Base-by-base conservation (phyloP, 352 stramenopile species). In the Aphanomyces euteiches region DNA sequence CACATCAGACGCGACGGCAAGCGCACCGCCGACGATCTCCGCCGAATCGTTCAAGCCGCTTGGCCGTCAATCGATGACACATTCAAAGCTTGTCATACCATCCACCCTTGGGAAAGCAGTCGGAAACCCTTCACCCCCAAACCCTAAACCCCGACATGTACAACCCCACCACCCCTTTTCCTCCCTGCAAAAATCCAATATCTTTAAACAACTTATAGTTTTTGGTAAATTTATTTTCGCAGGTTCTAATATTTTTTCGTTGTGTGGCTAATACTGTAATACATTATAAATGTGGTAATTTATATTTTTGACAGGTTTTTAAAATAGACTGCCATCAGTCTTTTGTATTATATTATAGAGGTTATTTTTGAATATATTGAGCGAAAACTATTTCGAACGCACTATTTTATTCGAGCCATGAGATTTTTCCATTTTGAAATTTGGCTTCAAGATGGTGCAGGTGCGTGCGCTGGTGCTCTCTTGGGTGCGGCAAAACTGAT, bases 381-480 rank as follows among this genome's bases (percentile, higher is more conserved):
- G 13, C 1, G 13, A 53, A 2, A 19, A 15, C 45, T 53, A 53
- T 53, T 58, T 19, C 36, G 50, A 58, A 58, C 7, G 1, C 1
- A 8, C 28, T 28, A 28, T 28, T 28, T 28, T 28, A 28, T 28
- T 28, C 28, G 28, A 28, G 50, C 7, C 50, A 58, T 58, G 15
- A 2, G 50, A 58, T 19, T 58, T 19, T 58, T 58, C 50, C 50
- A 58, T 58, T 61, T 61, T 61, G 5, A 41, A 61, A 41, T 61
- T 58, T 36, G 15, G 7, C 17, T 19, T 17, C 15, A 37, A 7
- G 6, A 61, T 61, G 54, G 54, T 41, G 13, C 54, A 61, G 54
- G 54, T 61, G 28, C 21, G 50, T 58, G 7, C 50, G 50, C 50
- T 28, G 17, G 1, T 17, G 50, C 13, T 12, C 10, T 19, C 15